A percentile compares a stretch with the other conserved stretches of the same genome.
phyloP scores from a whole-genome alignment of 2,329 filamentous ascomycete species.

The Aspergillus fumigatiaffinis region DNA sequence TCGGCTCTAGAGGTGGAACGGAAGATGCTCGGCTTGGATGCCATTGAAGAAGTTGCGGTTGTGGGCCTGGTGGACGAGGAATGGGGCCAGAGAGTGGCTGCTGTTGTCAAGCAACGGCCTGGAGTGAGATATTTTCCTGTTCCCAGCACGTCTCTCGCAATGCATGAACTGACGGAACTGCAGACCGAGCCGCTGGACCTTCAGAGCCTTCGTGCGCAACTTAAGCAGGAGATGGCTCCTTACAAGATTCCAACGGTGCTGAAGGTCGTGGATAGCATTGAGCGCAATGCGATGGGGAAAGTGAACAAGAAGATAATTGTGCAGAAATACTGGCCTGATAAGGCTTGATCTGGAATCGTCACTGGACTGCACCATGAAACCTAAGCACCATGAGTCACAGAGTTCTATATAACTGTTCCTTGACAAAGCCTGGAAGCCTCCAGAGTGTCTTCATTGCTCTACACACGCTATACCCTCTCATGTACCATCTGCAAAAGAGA shows the following conservation, averaged over 20 bases:
- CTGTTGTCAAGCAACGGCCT: slow-evolving; percentile 43
- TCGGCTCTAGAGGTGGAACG: slow-evolving; percentile 53
- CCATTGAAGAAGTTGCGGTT: slow-evolving; percentile 51
- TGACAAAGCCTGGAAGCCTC: neutral
- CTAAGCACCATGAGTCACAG: neutral
- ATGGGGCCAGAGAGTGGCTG: slow-evolving; percentile 54
- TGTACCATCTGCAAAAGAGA: neutral
- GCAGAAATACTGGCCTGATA: slow-evolving; percentile 36
- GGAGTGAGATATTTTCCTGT: slow-evolving; percentile 24
- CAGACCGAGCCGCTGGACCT: slow-evolving; percentile 29
- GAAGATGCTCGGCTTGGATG: slow-evolving; percentile 47
- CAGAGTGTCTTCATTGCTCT: neutral
- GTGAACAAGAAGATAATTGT: slow-evolving; percentile 41
- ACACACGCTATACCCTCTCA: neutral
- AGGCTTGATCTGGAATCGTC: neutral
- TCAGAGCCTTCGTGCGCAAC: slow-evolving; percentile 29
- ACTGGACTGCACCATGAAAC: neutral
- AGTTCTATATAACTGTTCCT: neutral
- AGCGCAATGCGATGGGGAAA: slow-evolving; percentile 79
- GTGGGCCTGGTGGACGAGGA: slow-evolving; percentile 53
- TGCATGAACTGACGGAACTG: slow-evolving; percentile 4
- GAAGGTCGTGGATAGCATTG: slow-evolving; percentile 64
- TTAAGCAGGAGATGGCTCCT: slow-evolving; percentile 56
- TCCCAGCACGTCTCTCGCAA: neutral
- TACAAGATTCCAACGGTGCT: slow-evolving; percentile 95